These are phyloP conservation scores for Diaporthe aspalathi DNA, from an alignment of 2,329 filamentous ascomycete species.

Conservation along the genomic window DNA sequence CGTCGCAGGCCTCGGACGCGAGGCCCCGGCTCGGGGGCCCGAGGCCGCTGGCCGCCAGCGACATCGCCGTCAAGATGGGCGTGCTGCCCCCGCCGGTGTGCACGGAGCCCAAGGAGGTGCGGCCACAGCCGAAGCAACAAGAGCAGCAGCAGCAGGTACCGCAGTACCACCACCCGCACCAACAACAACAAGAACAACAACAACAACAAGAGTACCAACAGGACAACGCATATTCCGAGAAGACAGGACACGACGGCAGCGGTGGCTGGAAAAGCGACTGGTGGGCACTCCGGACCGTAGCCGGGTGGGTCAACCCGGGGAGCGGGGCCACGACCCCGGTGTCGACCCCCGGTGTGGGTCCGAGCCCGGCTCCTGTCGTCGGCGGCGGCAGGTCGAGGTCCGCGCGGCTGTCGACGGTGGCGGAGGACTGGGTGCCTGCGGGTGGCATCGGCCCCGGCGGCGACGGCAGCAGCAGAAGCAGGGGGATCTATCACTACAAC, in stretches of 20 bases:
- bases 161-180: too few species aligned
- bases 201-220: too few species aligned
- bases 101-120: slow-evolving; percentile 30
- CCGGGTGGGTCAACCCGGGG: slow-evolving; percentile 22
- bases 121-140: not conserved
- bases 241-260: not conserved
- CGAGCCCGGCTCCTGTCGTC: not conserved
- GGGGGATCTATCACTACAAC: not conserved
- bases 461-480: not conserved
- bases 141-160: not conserved
- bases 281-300: slow-evolving; percentile 16
- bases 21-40: slow-evolving; percentile 33
- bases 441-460: not conserved
- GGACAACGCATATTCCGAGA: not conserved
- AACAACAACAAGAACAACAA: too few species aligned
- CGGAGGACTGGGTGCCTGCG: not conserved
- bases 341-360: slow-evolving; percentile 8
- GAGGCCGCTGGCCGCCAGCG: slow-evolving; percentile 30
- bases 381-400: not conserved
- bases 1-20: slow-evolving; percentile 30
- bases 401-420: slow-evolving; percentile 15
- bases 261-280: slow-evolving; percentile 25
- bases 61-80: slow-evolving; percentile 41
- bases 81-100: slow-evolving; percentile 36
- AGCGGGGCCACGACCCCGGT: slow-evolving; percentile 30